phyloP scores from a whole-genome alignment of 345 rosid genomes.

The Bruguiera sexangula region DNA sequence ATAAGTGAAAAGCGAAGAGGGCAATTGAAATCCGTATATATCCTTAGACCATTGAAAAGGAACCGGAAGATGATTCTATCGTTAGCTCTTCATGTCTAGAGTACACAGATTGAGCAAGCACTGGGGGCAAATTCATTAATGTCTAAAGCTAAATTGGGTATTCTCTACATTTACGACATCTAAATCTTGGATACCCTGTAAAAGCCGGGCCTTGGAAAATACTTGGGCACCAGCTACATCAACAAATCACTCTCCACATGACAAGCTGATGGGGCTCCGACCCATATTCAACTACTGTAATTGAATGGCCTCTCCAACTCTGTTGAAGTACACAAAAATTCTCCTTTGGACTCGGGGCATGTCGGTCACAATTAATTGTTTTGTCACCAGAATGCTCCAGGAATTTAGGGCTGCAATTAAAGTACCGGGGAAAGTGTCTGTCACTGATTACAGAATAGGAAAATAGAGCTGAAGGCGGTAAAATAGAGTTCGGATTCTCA shows the following conservation, averaged over 20 bases:
- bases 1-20: too few species aligned
- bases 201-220: background rate
- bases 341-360: background rate
- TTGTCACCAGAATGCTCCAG: background rate
- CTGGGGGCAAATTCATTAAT: background rate
- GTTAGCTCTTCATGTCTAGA: background rate
- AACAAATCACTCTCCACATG: background rate
- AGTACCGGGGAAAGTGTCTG: too few species aligned
- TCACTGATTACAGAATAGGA: too few species aligned
- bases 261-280: background rate
- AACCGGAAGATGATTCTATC: background rate
- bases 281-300: background rate
- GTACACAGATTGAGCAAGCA: background rate
- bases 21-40: background rate
- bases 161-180: constrained; percentile 10
- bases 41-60: background rate
- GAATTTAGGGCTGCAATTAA: background rate
- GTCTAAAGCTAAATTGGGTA: background rate
- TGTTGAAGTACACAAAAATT: background rate
- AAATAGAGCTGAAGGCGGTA: too few species aligned
- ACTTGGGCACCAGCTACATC: background rate
- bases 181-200: constrained; percentile 1
- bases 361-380: background rate
- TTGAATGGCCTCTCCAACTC: background rate
- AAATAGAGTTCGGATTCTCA: too few species aligned